These are phyloP conservation scores for Kwoniella sp. DNA, from an alignment of 768 basidiomycete species.

Conservation along the genomic window DNA sequence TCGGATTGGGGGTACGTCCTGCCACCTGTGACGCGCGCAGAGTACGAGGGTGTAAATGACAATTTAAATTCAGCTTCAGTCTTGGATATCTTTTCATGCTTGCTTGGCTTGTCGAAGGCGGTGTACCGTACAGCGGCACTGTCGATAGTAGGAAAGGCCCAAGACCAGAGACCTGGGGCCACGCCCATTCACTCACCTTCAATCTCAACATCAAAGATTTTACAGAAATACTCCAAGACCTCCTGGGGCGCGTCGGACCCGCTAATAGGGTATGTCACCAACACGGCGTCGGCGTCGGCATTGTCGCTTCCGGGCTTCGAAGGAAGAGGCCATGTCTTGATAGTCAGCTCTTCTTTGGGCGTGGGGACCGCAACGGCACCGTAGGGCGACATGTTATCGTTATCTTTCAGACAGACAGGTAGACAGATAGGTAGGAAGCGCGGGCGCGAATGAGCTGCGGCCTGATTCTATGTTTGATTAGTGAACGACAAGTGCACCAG, in stretches of 20 bases:
- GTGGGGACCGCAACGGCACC: constrained; percentile 62
- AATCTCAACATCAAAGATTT: constrained; percentile 72
- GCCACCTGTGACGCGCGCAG: constrained; percentile 58
- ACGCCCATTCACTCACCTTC: constrained; percentile 58
- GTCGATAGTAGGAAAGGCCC: too few relatives aligned
- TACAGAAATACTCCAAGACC: constrained; percentile 66
- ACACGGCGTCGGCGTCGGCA: constrained; percentile 33
- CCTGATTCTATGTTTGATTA: too few relatives aligned
- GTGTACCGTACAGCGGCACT: too few relatives aligned
- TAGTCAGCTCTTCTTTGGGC: constrained; percentile 56
- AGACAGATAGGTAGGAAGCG: too few relatives aligned
- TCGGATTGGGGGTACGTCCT: constrained; percentile 82
- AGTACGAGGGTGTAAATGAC: background rate
- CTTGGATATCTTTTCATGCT: background rate
- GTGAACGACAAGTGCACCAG: too few relatives aligned
- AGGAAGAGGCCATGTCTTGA: constrained; percentile 60
- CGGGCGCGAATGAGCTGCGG: too few relatives aligned
- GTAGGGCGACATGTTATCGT: constrained; percentile 69
- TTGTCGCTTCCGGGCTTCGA: constrained; percentile 20
- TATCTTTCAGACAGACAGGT: too few relatives aligned
- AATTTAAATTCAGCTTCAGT: background rate
- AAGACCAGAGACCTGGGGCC: background rate
- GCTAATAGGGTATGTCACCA: constrained; percentile 65
- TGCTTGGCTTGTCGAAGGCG: too few relatives aligned
- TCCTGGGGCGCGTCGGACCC: constrained; percentile 60